Conservation (phyloP, 108 stramenopile species). For the Pseudonitzschia delicatissima region DNA sequence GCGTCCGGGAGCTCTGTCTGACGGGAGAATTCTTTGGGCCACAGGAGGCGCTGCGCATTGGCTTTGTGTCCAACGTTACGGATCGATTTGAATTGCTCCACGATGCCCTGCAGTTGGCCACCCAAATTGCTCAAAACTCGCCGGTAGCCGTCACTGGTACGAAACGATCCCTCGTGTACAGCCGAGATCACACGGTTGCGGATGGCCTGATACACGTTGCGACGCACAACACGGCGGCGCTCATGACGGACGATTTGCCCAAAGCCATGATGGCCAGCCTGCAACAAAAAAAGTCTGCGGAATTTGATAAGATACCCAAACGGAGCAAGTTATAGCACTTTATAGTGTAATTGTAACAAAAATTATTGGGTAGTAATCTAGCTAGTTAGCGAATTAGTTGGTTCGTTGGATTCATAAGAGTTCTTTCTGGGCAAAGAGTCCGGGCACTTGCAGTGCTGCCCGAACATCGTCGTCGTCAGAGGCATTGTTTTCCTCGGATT, state of each 20-base stretch:
- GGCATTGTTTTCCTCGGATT: slow-evolving; percentile 12
- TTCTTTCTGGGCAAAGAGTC: slow-evolving; percentile 43
- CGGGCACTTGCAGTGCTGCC: slow-evolving; percentile 27
- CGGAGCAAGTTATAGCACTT: slow-evolving; percentile 4
- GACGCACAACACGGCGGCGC: slow-evolving; percentile 63
- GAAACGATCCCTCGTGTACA: slow-evolving; percentile 63
- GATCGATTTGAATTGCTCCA: slow-evolving; percentile 23
- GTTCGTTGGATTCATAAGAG: slow-evolving; percentile 15
- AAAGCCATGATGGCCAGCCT: not conserved
- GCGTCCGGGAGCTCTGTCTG: slow-evolving; percentile 62
- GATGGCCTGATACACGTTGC: slow-evolving; percentile 76
- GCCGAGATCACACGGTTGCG: slow-evolving; percentile 67
- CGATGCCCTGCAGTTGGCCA: slow-evolving; percentile 43
- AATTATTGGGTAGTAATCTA: not conserved
- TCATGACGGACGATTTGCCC: slow-evolving; percentile 63
- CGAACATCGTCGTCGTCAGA: slow-evolving; percentile 4
- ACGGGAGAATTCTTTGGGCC: slow-evolving; percentile 65
- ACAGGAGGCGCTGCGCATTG: slow-evolving; percentile 56
- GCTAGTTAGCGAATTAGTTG: not conserved
- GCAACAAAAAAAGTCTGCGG: slow-evolving; percentile 12
- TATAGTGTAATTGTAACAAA: not conserved
- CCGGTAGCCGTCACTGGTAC: slow-evolving; percentile 74
- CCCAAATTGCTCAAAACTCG: slow-evolving; percentile 48
- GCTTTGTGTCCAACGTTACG: slow-evolving; percentile 59
- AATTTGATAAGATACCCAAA: slow-evolving; percentile 10